Evolutionary conservation across 306 rosid genomes (phyloP), one percentile per base, ranked within the genome.

Genomic region (Vigna nakashimae): DNA sequence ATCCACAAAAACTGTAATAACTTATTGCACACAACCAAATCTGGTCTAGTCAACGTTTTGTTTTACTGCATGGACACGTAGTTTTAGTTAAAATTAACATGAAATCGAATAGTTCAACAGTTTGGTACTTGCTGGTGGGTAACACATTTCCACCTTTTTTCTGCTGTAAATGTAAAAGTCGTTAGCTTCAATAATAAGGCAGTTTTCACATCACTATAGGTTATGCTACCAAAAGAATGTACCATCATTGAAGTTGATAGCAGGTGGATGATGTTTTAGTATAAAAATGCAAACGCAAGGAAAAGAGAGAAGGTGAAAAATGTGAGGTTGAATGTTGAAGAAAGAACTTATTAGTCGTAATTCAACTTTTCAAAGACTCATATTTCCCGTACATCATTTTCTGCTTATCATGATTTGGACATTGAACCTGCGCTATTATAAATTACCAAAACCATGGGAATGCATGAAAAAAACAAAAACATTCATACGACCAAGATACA

Each of bases 171-270:
- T 30, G 62, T 15, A 79, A 60, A 50, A 15, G 49, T 32, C 22
- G 38, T 42, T 71, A 45, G 38, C 75, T 82, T 82, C 79, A 58
- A 38, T 70, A 32, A 36, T 2, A 30, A 43, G 66, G 63, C 58
- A n/a, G 13, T 68, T 69, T 63, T 79, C 52, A 82, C 48, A 42
- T 40, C 75, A 78, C 15, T 36, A 36, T 18, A 49, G 11, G 45
- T 32, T 15, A 56, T 26, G 10, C 38, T 52, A 48, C 49, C 18
- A 30, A 57, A 24, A 50, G 38, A 49, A 48, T 49, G 16, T 46
- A 12, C 50, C 67, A 32, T 24, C 18, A 36, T 11, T 40, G 56
- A 75, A 74, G 53, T 24, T 70, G 71, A 45, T 64, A 46, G 60
- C 14, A 16, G 55, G 24, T 57, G 36, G 55, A 20, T 28, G 73